Percentiles rank a stretch among this genome's conserved stretches.
Evolutionary conservation across 1,139 yeast species (phyloP).

Genomic region (Yamadazyma trypodendri): DNA sequence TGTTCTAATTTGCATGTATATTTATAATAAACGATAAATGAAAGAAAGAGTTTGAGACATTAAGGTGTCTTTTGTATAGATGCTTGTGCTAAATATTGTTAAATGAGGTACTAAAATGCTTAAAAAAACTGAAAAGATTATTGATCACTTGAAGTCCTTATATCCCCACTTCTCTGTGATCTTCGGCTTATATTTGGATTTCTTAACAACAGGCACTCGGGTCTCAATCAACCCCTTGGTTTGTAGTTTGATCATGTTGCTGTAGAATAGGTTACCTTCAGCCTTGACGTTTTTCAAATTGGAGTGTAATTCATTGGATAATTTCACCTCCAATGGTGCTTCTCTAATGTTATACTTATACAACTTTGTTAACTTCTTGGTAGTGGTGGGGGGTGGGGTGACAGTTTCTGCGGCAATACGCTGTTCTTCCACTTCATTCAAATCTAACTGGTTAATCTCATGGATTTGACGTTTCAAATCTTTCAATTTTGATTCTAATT

Average conservation of each 20-base stretch:
- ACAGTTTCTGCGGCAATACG: conserved; percentile 4
- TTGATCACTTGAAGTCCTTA: conserved; percentile 75
- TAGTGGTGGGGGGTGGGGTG: conserved; percentile 17
- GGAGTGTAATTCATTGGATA: conserved; percentile 84
- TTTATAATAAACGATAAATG: conserved; percentile 4
- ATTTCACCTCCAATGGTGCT: conserved; percentile 76
- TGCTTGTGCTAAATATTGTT: too few relatives aligned
- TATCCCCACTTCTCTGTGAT: conserved; percentile 90
- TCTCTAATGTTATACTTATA: conserved; percentile 60
- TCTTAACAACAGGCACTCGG: conserved; percentile 68
- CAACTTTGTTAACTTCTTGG: conserved; percentile 31
- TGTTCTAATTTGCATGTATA: conserved; percentile 3
- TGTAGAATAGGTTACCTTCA: conserved; percentile 85
- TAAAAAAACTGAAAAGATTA: too few relatives aligned
- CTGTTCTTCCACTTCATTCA: conserved; percentile 30
- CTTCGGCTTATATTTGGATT: conserved; percentile 67
- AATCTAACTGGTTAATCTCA: conserved; percentile 57
- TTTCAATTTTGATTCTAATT: conserved; percentile 57
- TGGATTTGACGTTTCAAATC: conserved; percentile 54
- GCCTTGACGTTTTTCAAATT: conserved; percentile 83
- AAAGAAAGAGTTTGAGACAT: too few relatives aligned
- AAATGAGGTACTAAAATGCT: background rate
- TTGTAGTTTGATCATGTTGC: conserved; percentile 79
- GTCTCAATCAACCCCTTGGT: conserved; percentile 84
- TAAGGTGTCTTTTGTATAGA: too few relatives aligned